Base-by-base conservation (phyloP, 345 rosid genomes). In the Hibiscus mutabilis region DNA sequence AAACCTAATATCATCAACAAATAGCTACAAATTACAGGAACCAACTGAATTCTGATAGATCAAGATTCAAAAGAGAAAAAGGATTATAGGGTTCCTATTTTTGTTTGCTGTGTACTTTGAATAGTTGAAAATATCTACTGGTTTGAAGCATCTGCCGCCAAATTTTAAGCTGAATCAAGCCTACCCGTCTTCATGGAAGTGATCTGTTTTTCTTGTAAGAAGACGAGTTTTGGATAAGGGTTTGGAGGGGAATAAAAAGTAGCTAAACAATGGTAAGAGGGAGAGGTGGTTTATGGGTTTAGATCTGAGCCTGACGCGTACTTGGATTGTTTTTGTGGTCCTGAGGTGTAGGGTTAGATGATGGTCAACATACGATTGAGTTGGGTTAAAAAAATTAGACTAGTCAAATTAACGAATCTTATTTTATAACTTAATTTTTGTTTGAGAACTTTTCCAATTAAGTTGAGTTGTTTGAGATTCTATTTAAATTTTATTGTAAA, bases 261-360 rank as follows among this genome's bases (percentile, higher is more conserved):
- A 69, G 78, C 57, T 70, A 63, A 70, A 18, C 73, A 33, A 57
- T 76, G 76, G 6, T 24, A 64, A 14, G 18, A 40, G 66, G 7
- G n/a, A 19, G 51, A 19, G 67, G 35, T 66, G 70, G 70, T 49
- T 66, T 66, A 49, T 27, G 71, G 77, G 73, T 83, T 53, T 70
- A 68, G 79, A 16, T 67, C 60, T 70, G 37, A 27, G 31, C 3
- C 31, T n/a, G n/a, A 65, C 76, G 52, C 19, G 2, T n/a, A 47
- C 47, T 66, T 47, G 49, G 55, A n/a, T 11, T 24, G 6, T 3
- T 21, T 64, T 64, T 42, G 9, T 37, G 49, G 18, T 21, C 46
- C 24, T 24, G 27, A 33, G 46, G 10, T 24, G 16, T 13, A 47
- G 52, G 86, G 84, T 86, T 79, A 79, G 88, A 88, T 27, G 29